Evolutionary conservation across 1,284 basidiomycete genomes (phyloP), one percentile per base, ranked within the genome.

Genomic region (Ganoderma lingzhi): DNA sequence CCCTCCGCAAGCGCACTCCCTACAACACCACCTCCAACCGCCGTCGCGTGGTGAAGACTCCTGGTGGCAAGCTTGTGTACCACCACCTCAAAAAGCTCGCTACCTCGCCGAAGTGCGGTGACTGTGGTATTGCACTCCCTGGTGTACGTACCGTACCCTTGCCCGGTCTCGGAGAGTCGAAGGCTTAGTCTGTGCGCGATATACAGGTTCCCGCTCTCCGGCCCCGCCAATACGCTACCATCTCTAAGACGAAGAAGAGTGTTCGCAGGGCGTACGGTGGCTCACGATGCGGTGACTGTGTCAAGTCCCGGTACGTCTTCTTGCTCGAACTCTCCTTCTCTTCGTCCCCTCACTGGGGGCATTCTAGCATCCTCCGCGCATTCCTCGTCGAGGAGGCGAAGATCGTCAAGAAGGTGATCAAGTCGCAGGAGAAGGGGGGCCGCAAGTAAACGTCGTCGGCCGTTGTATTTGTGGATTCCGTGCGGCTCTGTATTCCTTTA

Each of bases 381-480:
- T 99, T 99, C 92, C 86, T 99, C 73, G 95, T 99, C 68, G 98
- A 99, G 88, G 97, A 99, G 88, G 97, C 97, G 63, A 99, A 99
- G 90, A 99, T 99, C 78, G 97, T 99, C 82, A 99, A 99, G 93
- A 94, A 91, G 85, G 97, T 99, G 76, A 96, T 99, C 88, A 98
- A 98, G 90, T 93, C 93, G 78, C 92, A 93, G 82, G 88, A 87
- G 80, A 87, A 82, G 77, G 75, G 73, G 23, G 76, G 77, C 67
- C 77, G 78, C 75, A 80, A 80, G 78, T 80, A 79, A 74, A 77
- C 68, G 67, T 56, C 10, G 59, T 56, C 10, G 59, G 44, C 59
- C 23, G n/a, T 41, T 61, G 59, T 61, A 30, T 64, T 42, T 62
- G 65, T 65, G 64, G 60, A 63, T 63, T 63, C 32, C 65, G 55